These are phyloP conservation scores for Albugo candida DNA, from an alignment of 352 stramenopile genomes.

Conservation along the genomic window DNA sequence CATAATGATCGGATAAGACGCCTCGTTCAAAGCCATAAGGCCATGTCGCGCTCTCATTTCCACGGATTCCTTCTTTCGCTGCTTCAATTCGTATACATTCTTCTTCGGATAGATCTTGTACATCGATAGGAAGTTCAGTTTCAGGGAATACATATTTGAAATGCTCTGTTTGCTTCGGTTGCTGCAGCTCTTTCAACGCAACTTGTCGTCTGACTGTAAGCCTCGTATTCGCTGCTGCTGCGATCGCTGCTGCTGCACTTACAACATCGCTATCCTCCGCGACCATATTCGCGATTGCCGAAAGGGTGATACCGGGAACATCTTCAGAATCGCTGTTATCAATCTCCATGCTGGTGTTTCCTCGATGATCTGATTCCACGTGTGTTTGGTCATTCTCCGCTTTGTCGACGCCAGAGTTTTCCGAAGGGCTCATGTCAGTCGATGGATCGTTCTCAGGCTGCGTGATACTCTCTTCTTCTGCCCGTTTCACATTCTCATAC, in stretches of 20 bases:
- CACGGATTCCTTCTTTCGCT: constrained; percentile 46
- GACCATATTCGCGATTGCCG: constrained; percentile 74
- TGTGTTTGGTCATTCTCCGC: constrained; percentile 14
- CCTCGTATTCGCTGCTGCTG: constrained; percentile 16
- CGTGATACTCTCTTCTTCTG: constrained; percentile 20
- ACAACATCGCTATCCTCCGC: constrained; percentile 58
- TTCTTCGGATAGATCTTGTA: constrained; percentile 22
- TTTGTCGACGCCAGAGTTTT: not conserved
- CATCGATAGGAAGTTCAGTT: constrained; percentile 36
- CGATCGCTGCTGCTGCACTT: constrained; percentile 25
- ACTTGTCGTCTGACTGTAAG: constrained; percentile 21
- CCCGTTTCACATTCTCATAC: constrained; percentile 32
- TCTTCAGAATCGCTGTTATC: constrained; percentile 69
- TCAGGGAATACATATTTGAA: constrained; percentile 58
- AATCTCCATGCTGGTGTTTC: constrained; percentile 49
- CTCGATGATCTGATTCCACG: not conserved
- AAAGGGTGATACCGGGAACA: constrained; percentile 51
- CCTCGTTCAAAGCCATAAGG: constrained; percentile 55
- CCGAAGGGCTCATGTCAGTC: constrained; percentile 13
- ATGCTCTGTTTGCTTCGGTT: constrained; percentile 8
- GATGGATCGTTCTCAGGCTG: constrained; percentile 26
- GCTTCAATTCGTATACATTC: constrained; percentile 41
- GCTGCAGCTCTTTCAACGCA: constrained; percentile 7
- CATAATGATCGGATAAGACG: constrained; percentile 39
- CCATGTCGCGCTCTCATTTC: constrained; percentile 30